phyloP scores from a whole-genome alignment of 345 rosid species.

The Eucalyptus marginata region DNA sequence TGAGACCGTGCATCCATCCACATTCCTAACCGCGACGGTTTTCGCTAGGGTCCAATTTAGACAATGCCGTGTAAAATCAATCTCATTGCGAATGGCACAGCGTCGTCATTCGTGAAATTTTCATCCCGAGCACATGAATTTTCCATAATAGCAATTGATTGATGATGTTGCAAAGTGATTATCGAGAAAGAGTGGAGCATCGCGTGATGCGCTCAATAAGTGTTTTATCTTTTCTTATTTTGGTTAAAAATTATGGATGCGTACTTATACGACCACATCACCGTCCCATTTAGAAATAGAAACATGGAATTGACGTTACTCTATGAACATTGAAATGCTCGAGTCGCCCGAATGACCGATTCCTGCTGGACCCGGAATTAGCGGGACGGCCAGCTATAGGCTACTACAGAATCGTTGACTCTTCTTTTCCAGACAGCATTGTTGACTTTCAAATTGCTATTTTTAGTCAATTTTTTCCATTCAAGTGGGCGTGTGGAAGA shows the following conservation, averaged over 20 bases:
- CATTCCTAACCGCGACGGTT: neutral
- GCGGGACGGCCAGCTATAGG: neutral
- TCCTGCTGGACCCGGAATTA: neutral
- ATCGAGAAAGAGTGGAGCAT: no score
- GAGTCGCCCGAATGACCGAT: neutral
- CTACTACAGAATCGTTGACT: neutral
- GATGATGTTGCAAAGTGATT: neutral
- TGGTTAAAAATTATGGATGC: neutral
- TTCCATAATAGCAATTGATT: neutral
- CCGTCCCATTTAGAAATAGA: neutral
- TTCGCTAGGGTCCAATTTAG: neutral
- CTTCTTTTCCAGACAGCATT: no score
- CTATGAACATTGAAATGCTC: neutral
- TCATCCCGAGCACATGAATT: neutral
- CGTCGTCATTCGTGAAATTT: accelerated
- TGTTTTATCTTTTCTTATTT: neutral
- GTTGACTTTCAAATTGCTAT: no score
- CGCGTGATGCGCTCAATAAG: neutral
- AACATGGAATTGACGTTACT: neutral
- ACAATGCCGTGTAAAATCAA: neutral
- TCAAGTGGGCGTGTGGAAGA: no score
- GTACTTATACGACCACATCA: accelerated
- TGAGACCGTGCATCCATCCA: neutral
- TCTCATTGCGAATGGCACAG: neutral
- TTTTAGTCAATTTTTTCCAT: no score